Conservation (phyloP, 805 yeast genomes). For the Starmerella apis region DNA sequence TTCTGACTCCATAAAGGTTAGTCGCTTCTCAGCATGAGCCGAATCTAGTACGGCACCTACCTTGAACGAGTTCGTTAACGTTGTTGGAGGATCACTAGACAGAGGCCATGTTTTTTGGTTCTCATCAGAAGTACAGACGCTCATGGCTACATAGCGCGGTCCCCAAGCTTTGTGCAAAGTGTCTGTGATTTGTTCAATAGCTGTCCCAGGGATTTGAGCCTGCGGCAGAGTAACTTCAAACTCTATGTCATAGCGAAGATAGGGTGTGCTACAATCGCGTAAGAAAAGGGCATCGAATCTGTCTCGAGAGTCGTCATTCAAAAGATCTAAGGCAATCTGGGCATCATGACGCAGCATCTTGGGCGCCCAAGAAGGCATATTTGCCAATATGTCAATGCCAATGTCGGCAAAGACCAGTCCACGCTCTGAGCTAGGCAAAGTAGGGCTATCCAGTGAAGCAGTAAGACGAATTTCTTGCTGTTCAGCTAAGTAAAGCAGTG, state of each 20-base stretch:
- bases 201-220: neutral
- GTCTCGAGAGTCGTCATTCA: conserved; percentile 73
- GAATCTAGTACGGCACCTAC: conserved; percentile 65
- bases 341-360: conserved; percentile 55
- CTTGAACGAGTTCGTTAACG: conserved; percentile 7
- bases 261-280: conserved; percentile 40
- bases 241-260: conserved; percentile 53
- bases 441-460: conserved; percentile 4
- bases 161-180: conserved; percentile 22
- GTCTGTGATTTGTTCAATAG: conserved; percentile 2
- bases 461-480: neutral
- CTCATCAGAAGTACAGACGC: conserved; percentile 1
- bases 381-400: conserved; percentile 72
- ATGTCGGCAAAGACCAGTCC: conserved; percentile 23
- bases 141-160: conserved; percentile 13
- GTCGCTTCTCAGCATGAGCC: conserved; percentile 63
- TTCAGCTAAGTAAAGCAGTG: conserved; percentile 68
- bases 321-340: conserved; percentile 49
- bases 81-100: conserved; percentile 18
- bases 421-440: conserved; percentile 3
- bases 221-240: conserved; percentile 35
- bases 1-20: conserved; percentile 71
- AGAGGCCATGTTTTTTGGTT: conserved; percentile 22
- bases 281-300: conserved; percentile 72
- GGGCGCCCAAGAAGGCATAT: conserved; percentile 63